Percentiles rank a stretch among this genome's conserved stretches.
These are phyloP conservation scores for Globisporangium nodosum DNA, from an alignment of 352 stramenopile species.

Conservation along the genomic window DNA sequence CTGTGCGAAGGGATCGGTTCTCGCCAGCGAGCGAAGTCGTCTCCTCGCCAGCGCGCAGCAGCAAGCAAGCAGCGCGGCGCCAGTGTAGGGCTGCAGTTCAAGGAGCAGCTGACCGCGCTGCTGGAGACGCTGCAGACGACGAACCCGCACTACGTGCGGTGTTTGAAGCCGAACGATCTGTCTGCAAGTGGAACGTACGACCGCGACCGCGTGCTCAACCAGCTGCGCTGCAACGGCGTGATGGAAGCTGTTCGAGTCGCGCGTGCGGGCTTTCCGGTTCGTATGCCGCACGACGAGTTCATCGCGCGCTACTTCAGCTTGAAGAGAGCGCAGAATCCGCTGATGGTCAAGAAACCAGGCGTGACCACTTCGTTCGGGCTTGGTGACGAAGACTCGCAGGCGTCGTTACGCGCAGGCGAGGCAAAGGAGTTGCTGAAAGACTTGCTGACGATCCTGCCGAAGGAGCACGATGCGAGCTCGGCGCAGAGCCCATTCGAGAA, in stretches of 20 bases:
- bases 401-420: conserved; percentile 41
- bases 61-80: conserved; percentile 62
- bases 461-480: conserved; percentile 69
- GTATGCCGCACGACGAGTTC: conserved; percentile 71
- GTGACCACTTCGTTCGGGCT: conserved; percentile 35
- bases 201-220: conserved; percentile 68
- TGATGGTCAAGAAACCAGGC: conserved; percentile 22
- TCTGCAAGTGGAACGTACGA: conserved; percentile 56
- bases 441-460: conserved; percentile 88
- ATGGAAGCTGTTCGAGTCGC: conserved; percentile 86
- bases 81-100: conserved; percentile 85
- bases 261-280: conserved; percentile 77
- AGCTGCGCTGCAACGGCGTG: conserved; percentile 83
- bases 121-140: conserved; percentile 68
- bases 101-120: conserved; percentile 71
- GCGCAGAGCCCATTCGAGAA: conserved; percentile 68
- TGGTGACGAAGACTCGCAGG: conserved; percentile 31
- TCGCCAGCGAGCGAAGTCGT: conserved; percentile 44
- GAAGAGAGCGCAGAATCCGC: conserved; percentile 41
- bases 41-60: conserved; percentile 43
- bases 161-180: conserved; percentile 86
- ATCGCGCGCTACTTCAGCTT: conserved; percentile 72
- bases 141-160: conserved; percentile 86
- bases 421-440: conserved; percentile 76
- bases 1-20: conserved; percentile 63